A percentile compares a stretch with the other conserved stretches of the same genome.
Conservation (phyloP, 2,329 filamentous ascomycete species). For the Paecilomyces dactylethromorphus region DNA sequence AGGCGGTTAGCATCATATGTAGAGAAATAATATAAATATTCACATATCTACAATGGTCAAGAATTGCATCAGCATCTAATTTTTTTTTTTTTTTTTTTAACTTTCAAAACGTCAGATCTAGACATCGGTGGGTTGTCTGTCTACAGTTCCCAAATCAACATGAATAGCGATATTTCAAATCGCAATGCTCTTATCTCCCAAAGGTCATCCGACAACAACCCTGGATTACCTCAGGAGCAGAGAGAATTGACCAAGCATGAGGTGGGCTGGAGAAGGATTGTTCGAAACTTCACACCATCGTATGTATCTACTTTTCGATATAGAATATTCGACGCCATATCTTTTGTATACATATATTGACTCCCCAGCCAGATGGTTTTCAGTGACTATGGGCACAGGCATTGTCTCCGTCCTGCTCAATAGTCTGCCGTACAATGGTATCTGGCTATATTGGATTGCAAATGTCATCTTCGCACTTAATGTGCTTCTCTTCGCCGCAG, state of each 20-base stretch:
- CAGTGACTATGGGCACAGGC: conserved; percentile 36
- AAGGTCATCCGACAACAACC: not conserved
- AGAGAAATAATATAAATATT: not conserved
- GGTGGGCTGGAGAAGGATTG: conserved; percentile 28
- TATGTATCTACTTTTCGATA: conserved; percentile 12
- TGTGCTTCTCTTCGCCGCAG: conserved; percentile 25
- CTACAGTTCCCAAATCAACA: not conserved
- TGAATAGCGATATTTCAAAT: not conserved
- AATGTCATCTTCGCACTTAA: conserved; percentile 31
- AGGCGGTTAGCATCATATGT: not conserved
- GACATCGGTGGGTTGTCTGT: not conserved
- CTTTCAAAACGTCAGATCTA: not conserved
- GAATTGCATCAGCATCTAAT: not conserved
- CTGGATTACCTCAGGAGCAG: not conserved
- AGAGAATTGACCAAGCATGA: conserved; percentile 19
- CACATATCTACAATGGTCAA: not conserved
- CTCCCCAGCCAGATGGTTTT: conserved; percentile 29
- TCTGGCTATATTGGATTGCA: conserved; percentile 34
- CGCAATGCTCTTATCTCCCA: not conserved
- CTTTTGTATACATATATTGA: not conserved
- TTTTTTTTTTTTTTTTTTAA: too few species aligned
- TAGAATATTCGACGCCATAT: not conserved
- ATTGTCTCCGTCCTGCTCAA: conserved; percentile 35
- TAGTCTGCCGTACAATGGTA: conserved; percentile 31
- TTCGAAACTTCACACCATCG: conserved; percentile 40